These are phyloP conservation scores for Striga asiatica DNA, from an alignment of 257 asterid genomes.

Conservation along the genomic window DNA sequence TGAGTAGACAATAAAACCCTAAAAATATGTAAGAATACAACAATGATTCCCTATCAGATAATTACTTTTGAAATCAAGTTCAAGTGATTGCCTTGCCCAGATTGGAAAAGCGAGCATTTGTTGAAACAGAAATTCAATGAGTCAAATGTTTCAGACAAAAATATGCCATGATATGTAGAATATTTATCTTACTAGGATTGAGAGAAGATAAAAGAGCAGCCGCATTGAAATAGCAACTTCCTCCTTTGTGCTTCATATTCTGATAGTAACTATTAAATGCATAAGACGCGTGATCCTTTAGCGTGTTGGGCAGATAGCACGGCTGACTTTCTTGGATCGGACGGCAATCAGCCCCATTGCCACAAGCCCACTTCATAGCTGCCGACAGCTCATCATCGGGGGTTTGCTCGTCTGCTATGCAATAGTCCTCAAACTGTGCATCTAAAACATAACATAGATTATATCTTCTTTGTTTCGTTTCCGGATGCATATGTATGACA, in stretches of 20 bases:
- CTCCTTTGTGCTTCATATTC: conserved; percentile 57
- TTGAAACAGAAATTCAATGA: not conserved
- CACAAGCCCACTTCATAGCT: conserved; percentile 75
- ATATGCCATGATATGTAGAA: no score
- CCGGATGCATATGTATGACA: no score
- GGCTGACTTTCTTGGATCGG: conserved; percentile 27
- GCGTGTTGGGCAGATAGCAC: conserved; percentile 49
- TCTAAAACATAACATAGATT: conserved; percentile 18
- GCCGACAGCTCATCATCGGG: conserved; percentile 40
- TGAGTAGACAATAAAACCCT: no score
- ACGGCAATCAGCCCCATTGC: conserved; percentile 66
- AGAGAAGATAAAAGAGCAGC: conserved; percentile 57
- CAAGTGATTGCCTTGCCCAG: no score
- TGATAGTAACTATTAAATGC: conserved; percentile 87
- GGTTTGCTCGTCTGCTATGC: conserved; percentile 81
- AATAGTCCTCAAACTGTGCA: conserved; percentile 60
- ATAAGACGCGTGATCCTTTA: conserved; percentile 58
- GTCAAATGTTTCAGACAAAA: no score
- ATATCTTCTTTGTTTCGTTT: no score
- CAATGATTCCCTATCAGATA: no score
- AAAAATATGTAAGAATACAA: no score
- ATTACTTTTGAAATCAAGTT: no score
- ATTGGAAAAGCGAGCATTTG: no score
- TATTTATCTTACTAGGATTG: conserved; percentile 55
- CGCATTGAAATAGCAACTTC: conserved; percentile 61